Conservation (phyloP, 345 rosid genomes). For the Laguncularia racemosa region DNA sequence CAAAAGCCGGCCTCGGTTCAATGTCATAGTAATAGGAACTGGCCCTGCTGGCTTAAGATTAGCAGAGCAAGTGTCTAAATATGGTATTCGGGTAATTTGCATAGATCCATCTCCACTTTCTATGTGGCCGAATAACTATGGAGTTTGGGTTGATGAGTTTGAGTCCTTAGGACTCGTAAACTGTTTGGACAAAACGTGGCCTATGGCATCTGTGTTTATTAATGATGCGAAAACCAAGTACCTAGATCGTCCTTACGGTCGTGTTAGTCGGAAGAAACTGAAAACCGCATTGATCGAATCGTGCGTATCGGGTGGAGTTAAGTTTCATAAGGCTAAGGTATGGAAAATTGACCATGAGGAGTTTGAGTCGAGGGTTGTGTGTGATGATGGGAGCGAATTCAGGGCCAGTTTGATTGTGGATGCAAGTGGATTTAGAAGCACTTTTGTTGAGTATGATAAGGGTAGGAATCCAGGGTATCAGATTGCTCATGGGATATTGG, state of each 20-base stretch:
- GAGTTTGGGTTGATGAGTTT: conserved; percentile 75
- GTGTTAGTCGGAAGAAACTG: conserved; percentile 38
- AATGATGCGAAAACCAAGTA: conserved; percentile 40
- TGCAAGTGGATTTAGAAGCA: conserved; percentile 51
- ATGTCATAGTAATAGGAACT: conserved; percentile 52
- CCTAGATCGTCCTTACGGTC: conserved; percentile 53
- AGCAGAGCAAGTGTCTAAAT: conserved; percentile 45
- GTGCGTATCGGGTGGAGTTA: conserved; percentile 39
- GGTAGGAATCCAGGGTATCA: conserved; percentile 60
- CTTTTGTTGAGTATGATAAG: conserved; percentile 37
- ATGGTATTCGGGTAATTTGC: conserved; percentile 55
- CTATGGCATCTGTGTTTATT: conserved; percentile 35
- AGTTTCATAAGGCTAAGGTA: conserved; percentile 48
- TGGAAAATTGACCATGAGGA: conserved; percentile 55
- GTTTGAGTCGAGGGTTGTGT: conserved; percentile 32
- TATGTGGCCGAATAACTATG: conserved; percentile 55
- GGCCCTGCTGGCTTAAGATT: conserved; percentile 70
- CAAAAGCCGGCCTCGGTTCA: conserved; percentile 24
- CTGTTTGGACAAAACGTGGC: conserved; percentile 57
- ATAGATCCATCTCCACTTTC: conserved; percentile 67
- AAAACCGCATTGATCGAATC: conserved; percentile 37
- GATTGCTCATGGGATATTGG: conserved; percentile 63
- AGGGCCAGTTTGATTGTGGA: conserved; percentile 50
- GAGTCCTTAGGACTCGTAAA: conserved; percentile 42
- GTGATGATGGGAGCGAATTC: conserved; percentile 51